Evolutionary conservation across 1,284 basidiomycete genomes (phyloP).

Genomic region (Tilletia walkeri): DNA sequence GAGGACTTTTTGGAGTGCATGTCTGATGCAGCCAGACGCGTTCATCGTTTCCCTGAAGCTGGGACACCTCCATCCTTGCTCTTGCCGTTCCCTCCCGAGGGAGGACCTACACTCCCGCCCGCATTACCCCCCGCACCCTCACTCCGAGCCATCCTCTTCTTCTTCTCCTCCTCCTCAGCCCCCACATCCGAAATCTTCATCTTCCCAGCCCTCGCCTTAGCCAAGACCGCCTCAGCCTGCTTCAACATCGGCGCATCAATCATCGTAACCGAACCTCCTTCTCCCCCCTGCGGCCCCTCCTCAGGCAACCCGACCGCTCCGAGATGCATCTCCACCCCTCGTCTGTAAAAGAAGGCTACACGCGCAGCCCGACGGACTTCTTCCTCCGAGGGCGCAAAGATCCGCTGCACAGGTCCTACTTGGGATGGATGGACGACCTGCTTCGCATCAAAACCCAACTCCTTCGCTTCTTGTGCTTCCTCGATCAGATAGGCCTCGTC

Average conservation of each 20-base stretch:
- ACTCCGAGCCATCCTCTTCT: not conserved
- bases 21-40: too few relatives aligned
- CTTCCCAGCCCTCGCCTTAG: slow-evolving; percentile 66
- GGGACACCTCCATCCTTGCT: not conserved
- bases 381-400: slow-evolving; percentile 72
- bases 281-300: slow-evolving; percentile 29
- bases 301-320: slow-evolving; percentile 68
- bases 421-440: slow-evolving; percentile 94
- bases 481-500: slow-evolving; percentile 68
- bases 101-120: not conserved
- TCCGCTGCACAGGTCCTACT: slow-evolving; percentile 71
- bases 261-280: slow-evolving; percentile 59
- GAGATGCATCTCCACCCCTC: slow-evolving; percentile 56
- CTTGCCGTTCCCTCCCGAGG: not conserved
- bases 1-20: not conserved
- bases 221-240: slow-evolving; percentile 67
- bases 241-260: slow-evolving; percentile 90
- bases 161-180: slow-evolving; percentile 9
- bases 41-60: not conserved
- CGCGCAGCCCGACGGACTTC: slow-evolving; percentile 70
- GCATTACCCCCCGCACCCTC: not conserved
- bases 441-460: slow-evolving; percentile 53
- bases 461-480: slow-evolving; percentile 69
- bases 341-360: slow-evolving; percentile 62
- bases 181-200: slow-evolving; percentile 63